A percentile compares a stretch with the other conserved stretches of the same genome.
Evolutionary conservation across 768 basidiomycete species (phyloP).

Genomic region (Boletus pseudopeckii): DNA sequence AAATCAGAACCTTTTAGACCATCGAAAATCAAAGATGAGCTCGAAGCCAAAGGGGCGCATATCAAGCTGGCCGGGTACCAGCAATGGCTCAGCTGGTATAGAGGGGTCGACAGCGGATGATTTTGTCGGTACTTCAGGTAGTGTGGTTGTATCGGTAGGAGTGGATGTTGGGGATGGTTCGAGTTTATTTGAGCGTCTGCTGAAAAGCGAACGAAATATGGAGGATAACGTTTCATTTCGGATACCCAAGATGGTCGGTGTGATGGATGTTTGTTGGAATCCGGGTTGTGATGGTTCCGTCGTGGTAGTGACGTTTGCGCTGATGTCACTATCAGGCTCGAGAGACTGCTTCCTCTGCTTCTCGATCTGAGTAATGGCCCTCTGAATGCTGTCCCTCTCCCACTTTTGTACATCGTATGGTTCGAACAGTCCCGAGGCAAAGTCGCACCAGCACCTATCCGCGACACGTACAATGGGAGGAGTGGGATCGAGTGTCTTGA

Average conservation of each 20-base stretch:
- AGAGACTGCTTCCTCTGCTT: conserved; percentile 23
- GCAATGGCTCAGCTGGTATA: conserved; percentile 13
- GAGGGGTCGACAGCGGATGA: conserved; percentile 5
- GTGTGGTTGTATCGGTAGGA: background rate
- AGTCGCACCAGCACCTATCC: conserved; percentile 87
- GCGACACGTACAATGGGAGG: conserved; percentile 61
- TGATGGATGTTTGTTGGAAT: conserved; percentile 8
- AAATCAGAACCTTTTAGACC: conserved; percentile 39
- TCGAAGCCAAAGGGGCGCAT: conserved; percentile 69
- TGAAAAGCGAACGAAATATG: conserved; percentile 26
- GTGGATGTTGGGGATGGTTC: background rate
- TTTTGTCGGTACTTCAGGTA: conserved; percentile 6
- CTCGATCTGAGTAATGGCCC: conserved; percentile 37
- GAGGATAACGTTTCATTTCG: conserved; percentile 22
- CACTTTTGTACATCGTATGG: conserved; percentile 75
- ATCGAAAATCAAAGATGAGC: conserved; percentile 71
- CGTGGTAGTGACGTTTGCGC: conserved; percentile 29
- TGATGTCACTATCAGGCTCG: conserved; percentile 22
- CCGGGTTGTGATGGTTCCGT: conserved; percentile 19
- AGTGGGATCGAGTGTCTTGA: conserved; percentile 36
- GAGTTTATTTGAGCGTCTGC: conserved; percentile 5
- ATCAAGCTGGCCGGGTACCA: conserved; percentile 59
- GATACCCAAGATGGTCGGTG: background rate
- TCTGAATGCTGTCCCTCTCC: conserved; percentile 64
- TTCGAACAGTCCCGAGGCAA: conserved; percentile 65